Evolutionary conservation across 805 yeast genomes (phyloP).

Genomic region (Nakazawaea wickerhamii): DNA sequence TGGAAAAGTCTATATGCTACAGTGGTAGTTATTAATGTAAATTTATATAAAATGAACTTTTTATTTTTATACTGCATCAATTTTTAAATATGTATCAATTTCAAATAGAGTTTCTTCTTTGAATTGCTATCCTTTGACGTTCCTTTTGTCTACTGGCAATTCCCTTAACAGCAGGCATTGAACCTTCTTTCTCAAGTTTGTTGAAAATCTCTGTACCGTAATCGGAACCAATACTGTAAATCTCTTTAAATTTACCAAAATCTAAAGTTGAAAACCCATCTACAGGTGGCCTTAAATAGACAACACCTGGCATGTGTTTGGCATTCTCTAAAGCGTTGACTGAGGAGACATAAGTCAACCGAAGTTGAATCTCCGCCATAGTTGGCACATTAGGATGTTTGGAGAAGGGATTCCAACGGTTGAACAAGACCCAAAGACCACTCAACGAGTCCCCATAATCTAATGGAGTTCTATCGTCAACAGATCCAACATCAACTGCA

Average conservation of each 20-base stretch:
- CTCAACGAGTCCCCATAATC: constrained; percentile 87
- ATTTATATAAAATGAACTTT: no score
- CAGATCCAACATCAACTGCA: constrained; percentile 95
- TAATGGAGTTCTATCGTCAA: constrained; percentile 88
- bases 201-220: constrained; percentile 61
- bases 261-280: constrained; percentile 89
- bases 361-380: constrained; percentile 90
- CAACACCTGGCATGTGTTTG: constrained; percentile 75
- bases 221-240: constrained; percentile 70
- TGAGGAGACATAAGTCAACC: constrained; percentile 91
- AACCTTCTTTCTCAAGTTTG: constrained; percentile 44
- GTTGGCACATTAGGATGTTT: constrained; percentile 84
- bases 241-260: constrained; percentile 87
- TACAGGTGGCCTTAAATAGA: constrained; percentile 90
- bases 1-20: no score
- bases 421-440: constrained; percentile 86
- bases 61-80: not conserved
- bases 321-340: constrained; percentile 90
- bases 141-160: constrained; percentile 26
- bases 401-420: constrained; percentile 88
- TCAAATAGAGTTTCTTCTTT: constrained; percentile 64
- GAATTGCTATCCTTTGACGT: constrained; percentile 24
- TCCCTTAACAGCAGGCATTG: constrained; percentile 62
- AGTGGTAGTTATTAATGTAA: no score
- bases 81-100: not conserved